Evolutionary conservation across 2,329 filamentous ascomycete genomes (phyloP).

Genomic region (Fusarium sp.): DNA sequence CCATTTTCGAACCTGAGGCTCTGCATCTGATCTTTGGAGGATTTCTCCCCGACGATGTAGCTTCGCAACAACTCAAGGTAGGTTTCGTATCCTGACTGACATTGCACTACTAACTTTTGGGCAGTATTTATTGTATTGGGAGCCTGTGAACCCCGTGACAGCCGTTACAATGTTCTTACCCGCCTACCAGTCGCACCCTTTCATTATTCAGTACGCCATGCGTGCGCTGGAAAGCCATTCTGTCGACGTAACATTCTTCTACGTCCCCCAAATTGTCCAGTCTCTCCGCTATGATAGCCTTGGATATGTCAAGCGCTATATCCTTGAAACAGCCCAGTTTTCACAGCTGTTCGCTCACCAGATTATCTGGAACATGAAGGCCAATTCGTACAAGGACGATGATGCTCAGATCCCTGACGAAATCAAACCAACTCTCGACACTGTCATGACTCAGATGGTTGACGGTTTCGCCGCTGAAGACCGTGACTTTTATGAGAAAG

Average conservation of each 20-base stretch:
- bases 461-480: conserved; percentile 82
- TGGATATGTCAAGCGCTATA: conserved; percentile 95
- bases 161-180: conserved; percentile 94
- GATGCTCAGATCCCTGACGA: conserved; percentile 88
- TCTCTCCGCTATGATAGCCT: conserved; percentile 90
- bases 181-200: conserved; percentile 88
- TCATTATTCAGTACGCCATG: conserved; percentile 96
- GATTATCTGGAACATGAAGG: conserved; percentile 99
- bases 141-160: conserved; percentile 89
- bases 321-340: conserved; percentile 94
- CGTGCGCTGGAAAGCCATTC: conserved; percentile 91
- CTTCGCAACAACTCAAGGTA: conserved; percentile 83
- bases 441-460: conserved; percentile 86
- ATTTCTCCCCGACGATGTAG: conserved; percentile 79
- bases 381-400: conserved; percentile 97
- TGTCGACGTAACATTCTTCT: conserved; percentile 98
- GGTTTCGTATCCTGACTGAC: not conserved
- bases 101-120: conserved; percentile 22
- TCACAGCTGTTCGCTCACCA: conserved; percentile 99
- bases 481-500: conserved; percentile 87
- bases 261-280: conserved; percentile 98
- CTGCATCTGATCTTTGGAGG: conserved; percentile 83
- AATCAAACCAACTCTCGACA: conserved; percentile 92
- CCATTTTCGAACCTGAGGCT: conserved; percentile 81
- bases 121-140: conserved; percentile 91